Evolutionary conservation across 441 rosid genomes (phyloP).

Genomic region (Iberis amara): DNA sequence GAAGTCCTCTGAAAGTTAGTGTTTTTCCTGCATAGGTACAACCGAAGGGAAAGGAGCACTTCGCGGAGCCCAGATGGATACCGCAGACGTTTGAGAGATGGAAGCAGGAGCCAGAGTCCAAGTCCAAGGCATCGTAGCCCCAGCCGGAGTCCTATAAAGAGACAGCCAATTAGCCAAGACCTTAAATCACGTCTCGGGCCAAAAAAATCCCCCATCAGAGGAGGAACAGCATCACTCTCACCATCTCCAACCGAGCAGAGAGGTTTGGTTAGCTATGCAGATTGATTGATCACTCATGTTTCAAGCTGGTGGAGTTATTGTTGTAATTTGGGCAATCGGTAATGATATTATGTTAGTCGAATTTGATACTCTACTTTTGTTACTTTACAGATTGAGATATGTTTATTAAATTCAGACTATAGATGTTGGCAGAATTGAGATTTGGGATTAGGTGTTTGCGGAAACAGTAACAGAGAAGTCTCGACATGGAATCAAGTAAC

Average conservation of each 20-base stretch:
- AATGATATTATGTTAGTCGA: slow-evolving; percentile 12
- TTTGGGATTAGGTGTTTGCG: no score
- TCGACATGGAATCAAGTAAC: no score
- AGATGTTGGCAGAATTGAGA: no score
- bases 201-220: slow-evolving; percentile 35
- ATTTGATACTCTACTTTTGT: slow-evolving; percentile 2
- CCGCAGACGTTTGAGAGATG: slow-evolving; percentile 44
- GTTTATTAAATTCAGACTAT: no score
- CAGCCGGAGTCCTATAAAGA: slow-evolving; percentile 58
- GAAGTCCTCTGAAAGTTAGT: no score
- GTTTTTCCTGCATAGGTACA: slow-evolving; percentile 44
- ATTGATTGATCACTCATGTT: slow-evolving; percentile 43
- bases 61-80: slow-evolving; percentile 57
- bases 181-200: slow-evolving; percentile 79
- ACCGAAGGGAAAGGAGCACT: slow-evolving; percentile 45
- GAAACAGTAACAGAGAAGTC: no score
- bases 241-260: slow-evolving; percentile 54
- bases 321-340: slow-evolving; percentile 2
- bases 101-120: slow-evolving; percentile 57
- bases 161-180: slow-evolving; percentile 56
- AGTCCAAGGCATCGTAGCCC: slow-evolving; percentile 26
- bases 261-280: slow-evolving; percentile 81
- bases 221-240: slow-evolving; percentile 37
- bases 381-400: not conserved
- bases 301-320: not conserved